These are phyloP conservation scores for Paecilomyces sp. DNA, from an alignment of 2,329 filamentous ascomycete species.

Conservation along the genomic window DNA sequence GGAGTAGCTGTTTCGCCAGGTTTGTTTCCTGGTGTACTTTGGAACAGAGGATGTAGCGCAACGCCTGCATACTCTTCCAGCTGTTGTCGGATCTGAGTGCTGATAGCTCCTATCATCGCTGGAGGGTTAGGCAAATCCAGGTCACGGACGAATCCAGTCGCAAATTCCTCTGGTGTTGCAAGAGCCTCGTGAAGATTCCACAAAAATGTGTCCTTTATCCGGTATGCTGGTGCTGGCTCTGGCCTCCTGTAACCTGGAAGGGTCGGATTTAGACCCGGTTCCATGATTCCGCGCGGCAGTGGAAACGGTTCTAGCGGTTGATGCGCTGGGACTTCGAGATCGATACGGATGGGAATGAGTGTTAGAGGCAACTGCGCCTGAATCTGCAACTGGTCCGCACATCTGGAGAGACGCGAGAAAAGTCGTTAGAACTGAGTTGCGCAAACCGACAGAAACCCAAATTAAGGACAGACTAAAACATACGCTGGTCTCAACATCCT, in stretches of 20 bases:
- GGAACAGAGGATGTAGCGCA: slow-evolving; percentile 86
- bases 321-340: slow-evolving; percentile 78
- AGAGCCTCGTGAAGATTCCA: slow-evolving; percentile 97
- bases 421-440: neutral
- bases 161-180: slow-evolving; percentile 92
- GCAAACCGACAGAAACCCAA: neutral
- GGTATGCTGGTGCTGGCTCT: slow-evolving; percentile 74
- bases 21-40: slow-evolving; percentile 36
- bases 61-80: slow-evolving; percentile 94
- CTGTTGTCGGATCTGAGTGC: slow-evolving; percentile 89
- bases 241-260: slow-evolving; percentile 72
- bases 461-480: slow-evolving; percentile 10
- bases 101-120: slow-evolving; percentile 68
- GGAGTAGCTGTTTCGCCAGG: slow-evolving; percentile 24
- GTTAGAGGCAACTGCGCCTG: slow-evolving; percentile 77
- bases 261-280: slow-evolving; percentile 51
- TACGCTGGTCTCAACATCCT: slow-evolving; percentile 42
- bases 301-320: slow-evolving; percentile 42
- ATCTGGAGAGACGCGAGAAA: slow-evolving; percentile 15
- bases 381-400: slow-evolving; percentile 55
- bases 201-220: slow-evolving; percentile 88
- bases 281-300: slow-evolving; percentile 33
- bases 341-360: slow-evolving; percentile 91
- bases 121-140: slow-evolving; percentile 77
- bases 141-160: slow-evolving; percentile 82